These are phyloP conservation scores for Schwanniomyces yamadae DNA, from an alignment of 805 yeast species.

Conservation along the genomic window DNA sequence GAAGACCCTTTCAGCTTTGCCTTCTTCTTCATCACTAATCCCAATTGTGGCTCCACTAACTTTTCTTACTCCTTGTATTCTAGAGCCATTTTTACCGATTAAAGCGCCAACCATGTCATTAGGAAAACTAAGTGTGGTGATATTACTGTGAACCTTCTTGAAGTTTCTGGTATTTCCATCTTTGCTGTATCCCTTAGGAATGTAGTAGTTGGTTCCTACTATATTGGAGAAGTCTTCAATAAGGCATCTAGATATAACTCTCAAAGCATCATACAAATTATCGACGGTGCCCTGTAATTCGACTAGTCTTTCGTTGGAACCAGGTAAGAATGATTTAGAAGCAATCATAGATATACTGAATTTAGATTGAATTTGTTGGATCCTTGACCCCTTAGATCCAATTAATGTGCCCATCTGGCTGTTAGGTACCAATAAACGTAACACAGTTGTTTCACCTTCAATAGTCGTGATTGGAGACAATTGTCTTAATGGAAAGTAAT, in stretches of 20 bases:
- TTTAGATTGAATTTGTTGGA: slow-evolving; percentile 71
- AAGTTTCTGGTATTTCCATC: neutral
- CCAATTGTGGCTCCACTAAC: slow-evolving; percentile 75
- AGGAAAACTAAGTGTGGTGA: slow-evolving; percentile 59
- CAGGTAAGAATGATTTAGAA: slow-evolving; percentile 76
- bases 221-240: slow-evolving; percentile 72
- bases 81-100: slow-evolving; percentile 80
- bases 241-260: slow-evolving; percentile 65
- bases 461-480: slow-evolving; percentile 52
- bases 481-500: slow-evolving; percentile 59
- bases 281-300: slow-evolving; percentile 81
- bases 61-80: slow-evolving; percentile 83
- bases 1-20: slow-evolving; percentile 63
- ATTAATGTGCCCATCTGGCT: slow-evolving; percentile 86
- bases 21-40: slow-evolving; percentile 68
- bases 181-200: slow-evolving; percentile 40
- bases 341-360: slow-evolving; percentile 80
- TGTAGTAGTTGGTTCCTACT: slow-evolving; percentile 62
- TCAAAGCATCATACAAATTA: slow-evolving; percentile 55
- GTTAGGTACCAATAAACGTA: slow-evolving; percentile 77
- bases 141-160: slow-evolving; percentile 8
- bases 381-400: slow-evolving; percentile 79
- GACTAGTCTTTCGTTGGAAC: slow-evolving; percentile 80
- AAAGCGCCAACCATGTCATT: slow-evolving; percentile 85
- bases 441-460: slow-evolving; percentile 50